Percentiles rank a stretch among this genome's conserved stretches.
phyloP scores from a whole-genome alignment of 805 yeast species.

The Candida corydali region DNA sequence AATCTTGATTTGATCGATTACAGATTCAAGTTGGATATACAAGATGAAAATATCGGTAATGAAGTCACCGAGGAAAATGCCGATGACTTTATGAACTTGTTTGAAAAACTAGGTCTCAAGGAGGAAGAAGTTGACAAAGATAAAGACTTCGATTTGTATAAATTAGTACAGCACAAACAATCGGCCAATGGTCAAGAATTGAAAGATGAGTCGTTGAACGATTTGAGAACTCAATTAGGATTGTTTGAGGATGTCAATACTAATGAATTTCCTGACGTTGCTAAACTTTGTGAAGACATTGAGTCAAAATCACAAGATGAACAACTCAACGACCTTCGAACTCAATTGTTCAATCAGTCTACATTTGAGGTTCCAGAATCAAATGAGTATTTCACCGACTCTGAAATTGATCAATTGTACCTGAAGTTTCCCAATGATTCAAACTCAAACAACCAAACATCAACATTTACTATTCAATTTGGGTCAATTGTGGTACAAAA shows the following conservation, averaged over 20 bases:
- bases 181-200: slow-evolving; percentile 4
- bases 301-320: slow-evolving; percentile 5
- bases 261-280: slow-evolving; percentile 9
- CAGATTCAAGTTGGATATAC: slow-evolving; percentile 2
- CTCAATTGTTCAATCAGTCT: neutral
- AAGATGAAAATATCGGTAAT: neutral
- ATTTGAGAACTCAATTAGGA: slow-evolving; percentile 6
- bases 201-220: slow-evolving; percentile 2
- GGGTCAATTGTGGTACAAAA: slow-evolving; percentile 35
- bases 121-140: neutral
- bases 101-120: neutral
- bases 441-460: slow-evolving; percentile 17
- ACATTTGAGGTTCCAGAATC: slow-evolving; percentile 1
- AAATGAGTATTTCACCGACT: neutral
- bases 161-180: slow-evolving; percentile 2
- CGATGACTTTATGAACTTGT: slow-evolving; percentile 1
- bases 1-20: slow-evolving; percentile 4
- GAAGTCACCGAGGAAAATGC: slow-evolving; percentile 1
- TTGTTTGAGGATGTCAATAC: slow-evolving; percentile 2
- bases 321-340: slow-evolving; percentile 2
- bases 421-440: slow-evolving; percentile 20
- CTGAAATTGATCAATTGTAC: slow-evolving; percentile 20
- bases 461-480: slow-evolving; percentile 33
- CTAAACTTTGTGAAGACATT: slow-evolving; percentile 5
- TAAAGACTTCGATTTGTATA: slow-evolving; percentile 3